Base-by-base conservation (phyloP, 2,329 filamentous ascomycete genomes). In the Trichocomaceae sp. region DNA sequence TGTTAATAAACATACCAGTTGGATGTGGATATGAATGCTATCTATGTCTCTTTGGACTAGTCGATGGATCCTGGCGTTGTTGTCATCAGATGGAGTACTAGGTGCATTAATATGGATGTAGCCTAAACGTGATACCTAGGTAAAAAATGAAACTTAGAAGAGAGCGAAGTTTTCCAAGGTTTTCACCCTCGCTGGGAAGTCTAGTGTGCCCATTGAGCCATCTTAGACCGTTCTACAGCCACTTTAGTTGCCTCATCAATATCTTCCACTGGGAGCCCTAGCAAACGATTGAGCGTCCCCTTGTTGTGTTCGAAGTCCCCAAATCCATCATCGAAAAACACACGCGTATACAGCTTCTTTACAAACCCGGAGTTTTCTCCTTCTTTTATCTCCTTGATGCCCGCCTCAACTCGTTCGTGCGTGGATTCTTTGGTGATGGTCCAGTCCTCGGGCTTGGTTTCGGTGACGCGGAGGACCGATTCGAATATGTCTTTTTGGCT, bases 401-500 rank as follows among this genome's bases (percentile, higher is more conserved):
- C 83, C 1, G 77, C 72, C 49, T 70, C 65, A 58, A 76, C 81
- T 20, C 83, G 75, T 64, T 79, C 67, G 39, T 71, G 59, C 1
- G 72, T 67, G 0, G 66, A 59, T 66, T 83, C 77, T 5, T 76
- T 67, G 1, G 63, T 72, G 55, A 88, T 76, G 2, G 64, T 75
- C 85, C 85, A 88, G 62, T 87, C 84, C 0, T 66, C 69, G 39
- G 83, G 79, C 1, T 71, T 78, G 0, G 79, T 82, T 0, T 77
- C 77, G 0, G 80, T 79, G 2, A 83, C 83, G 0, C 79, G 77
- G 61, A 83, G 75, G 13, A 84, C 68, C 15, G 77, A 78, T 42
- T 79, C 77, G 51, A 88, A 75, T 72, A 88, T 87, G 6, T 88
- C 84, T 12, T 76, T n/a, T 75, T 88, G 85, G 56, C 66, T 88